Evolutionary conservation across 495 filamentous ascomycete genomes (phyloP).

Genomic region (Penicillium canescens): DNA sequence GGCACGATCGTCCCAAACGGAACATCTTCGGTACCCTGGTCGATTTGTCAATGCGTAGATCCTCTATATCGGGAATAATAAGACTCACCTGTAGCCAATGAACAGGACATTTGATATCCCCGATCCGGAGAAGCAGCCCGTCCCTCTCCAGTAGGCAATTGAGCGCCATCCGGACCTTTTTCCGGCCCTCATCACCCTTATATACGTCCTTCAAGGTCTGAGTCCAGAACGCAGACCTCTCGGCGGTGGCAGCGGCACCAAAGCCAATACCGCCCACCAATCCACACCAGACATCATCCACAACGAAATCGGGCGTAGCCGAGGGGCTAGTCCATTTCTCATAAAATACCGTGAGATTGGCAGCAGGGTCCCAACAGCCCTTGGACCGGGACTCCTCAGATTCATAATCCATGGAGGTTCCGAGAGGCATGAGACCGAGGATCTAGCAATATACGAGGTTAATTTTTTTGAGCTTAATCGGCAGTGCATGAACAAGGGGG

Average conservation of each 20-base stretch:
- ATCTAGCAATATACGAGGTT: conserved; percentile 37
- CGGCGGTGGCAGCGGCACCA: conserved; percentile 37
- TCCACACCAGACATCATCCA: conserved; percentile 55
- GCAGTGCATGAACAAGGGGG: neutral
- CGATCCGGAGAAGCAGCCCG: conserved; percentile 54
- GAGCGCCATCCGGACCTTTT: conserved; percentile 57
- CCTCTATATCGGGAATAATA: neutral
- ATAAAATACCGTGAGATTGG: conserved; percentile 43
- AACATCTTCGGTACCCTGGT: conserved; percentile 53
- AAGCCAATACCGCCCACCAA: conserved; percentile 62
- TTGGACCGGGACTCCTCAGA: conserved; percentile 51
- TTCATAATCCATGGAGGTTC: conserved; percentile 65
- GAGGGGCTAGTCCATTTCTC: conserved; percentile 46
- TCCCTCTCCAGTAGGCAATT: conserved; percentile 59
- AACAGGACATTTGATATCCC: conserved; percentile 61
- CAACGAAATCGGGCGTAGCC: conserved; percentile 54
- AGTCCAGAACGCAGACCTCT: conserved; percentile 51
- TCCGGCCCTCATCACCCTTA: conserved; percentile 59
- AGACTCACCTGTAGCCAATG: conserved; percentile 62
- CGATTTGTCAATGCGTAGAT: neutral
- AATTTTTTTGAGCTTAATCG: neutral
- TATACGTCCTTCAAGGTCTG: conserved; percentile 57
- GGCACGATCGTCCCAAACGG: conserved; percentile 50
- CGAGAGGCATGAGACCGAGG: conserved; percentile 58
- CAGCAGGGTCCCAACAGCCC: conserved; percentile 60